Conservation (phyloP, 2,329 filamentous ascomycete species). For the Alternaria ethzedia region DNA sequence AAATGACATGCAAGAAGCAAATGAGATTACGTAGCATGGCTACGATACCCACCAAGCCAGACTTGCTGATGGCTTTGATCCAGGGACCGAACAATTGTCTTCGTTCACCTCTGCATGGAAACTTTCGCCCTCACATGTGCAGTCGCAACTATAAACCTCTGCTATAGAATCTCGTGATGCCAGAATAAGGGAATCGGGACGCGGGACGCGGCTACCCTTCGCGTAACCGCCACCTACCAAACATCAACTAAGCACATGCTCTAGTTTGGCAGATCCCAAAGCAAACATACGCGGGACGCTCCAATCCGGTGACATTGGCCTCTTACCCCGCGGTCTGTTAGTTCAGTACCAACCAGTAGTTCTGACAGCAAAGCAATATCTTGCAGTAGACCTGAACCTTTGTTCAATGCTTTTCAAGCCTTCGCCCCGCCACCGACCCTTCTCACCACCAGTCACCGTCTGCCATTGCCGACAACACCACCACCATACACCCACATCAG, state of each 20-base stretch:
- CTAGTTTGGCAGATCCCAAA: neutral
- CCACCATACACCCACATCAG: neutral
- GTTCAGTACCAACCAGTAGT: neutral
- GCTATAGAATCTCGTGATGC: neutral
- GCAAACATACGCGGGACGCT: neutral
- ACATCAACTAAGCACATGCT: neutral
- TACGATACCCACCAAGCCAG: neutral
- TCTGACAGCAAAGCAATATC: neutral
- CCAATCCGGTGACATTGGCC: neutral
- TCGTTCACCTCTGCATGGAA: neutral
- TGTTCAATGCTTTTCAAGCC: conserved; percentile 2
- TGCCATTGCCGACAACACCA: conserved; percentile 1
- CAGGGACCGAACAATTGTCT: neutral
- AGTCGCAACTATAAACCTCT: neutral
- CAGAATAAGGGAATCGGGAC: neutral
- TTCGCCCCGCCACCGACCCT: neutral
- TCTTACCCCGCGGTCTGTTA: neutral
- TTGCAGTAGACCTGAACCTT: neutral
- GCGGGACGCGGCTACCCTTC: neutral
- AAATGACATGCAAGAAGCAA: neutral
- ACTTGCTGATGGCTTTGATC: neutral
- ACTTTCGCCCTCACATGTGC: neutral
- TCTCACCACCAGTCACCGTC: neutral
- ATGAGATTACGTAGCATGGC: neutral
- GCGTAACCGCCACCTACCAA: neutral